phyloP scores from a whole-genome alignment of 2,329 filamentous ascomycete species.

The Colletotrichum camelliae region DNA sequence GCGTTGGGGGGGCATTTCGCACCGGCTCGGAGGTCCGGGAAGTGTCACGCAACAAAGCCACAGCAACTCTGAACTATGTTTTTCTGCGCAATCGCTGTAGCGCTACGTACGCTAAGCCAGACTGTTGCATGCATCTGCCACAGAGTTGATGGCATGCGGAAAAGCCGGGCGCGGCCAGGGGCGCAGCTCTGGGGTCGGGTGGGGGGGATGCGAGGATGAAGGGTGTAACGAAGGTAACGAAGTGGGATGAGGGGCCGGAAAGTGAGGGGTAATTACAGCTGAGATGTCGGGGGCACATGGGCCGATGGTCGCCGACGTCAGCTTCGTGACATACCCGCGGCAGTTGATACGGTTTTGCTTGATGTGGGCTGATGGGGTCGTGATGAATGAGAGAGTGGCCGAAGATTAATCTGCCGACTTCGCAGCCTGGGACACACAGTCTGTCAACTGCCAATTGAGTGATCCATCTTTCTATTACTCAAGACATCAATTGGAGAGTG shows the following conservation, averaged over 20 bases:
- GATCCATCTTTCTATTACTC: neutral
- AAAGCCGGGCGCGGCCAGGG: neutral
- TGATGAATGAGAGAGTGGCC: neutral
- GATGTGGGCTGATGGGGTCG: neutral
- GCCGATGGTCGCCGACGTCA: neutral
- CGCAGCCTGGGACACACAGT: neutral
- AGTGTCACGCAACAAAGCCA: neutral
- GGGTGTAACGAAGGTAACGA: neutral
- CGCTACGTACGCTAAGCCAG: neutral
- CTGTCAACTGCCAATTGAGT: no score
- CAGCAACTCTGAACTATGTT: neutral
- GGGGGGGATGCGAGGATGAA: neutral
- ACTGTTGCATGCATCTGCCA: neutral
- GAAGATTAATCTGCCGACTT: neutral
- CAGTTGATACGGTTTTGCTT: neutral
- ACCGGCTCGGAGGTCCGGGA: conserved; percentile 17
- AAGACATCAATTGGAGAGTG: neutral
- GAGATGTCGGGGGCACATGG: conserved; percentile 1
- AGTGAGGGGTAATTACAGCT: conserved; percentile 4
- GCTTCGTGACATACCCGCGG: neutral
- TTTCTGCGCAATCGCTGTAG: neutral
- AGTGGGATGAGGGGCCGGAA: neutral
- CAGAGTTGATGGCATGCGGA: neutral
- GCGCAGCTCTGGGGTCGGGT: neutral
- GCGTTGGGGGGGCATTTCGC: neutral